phyloP scores from a whole-genome alignment of 148 eudicot genomes.

The Rhododendron henanense region DNA sequence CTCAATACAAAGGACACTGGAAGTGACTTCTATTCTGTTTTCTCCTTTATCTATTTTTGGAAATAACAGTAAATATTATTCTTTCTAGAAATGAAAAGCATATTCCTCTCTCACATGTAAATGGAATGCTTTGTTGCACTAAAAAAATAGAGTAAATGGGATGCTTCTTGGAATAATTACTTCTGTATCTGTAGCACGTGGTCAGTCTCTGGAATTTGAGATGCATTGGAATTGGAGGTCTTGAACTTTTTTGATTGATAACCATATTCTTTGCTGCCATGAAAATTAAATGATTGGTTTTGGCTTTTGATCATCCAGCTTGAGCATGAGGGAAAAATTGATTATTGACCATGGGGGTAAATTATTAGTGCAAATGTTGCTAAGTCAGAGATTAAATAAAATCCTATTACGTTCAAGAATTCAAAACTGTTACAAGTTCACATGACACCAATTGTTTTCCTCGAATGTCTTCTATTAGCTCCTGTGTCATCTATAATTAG shows the following conservation, averaged over 20 bases:
- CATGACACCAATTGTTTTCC: conserved; percentile 3
- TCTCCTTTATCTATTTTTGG: background rate
- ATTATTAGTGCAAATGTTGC: background rate
- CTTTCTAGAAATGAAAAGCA: background rate
- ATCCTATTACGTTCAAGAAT: background rate
- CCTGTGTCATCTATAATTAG: background rate
- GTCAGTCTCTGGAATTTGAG: background rate
- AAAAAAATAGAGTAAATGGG: background rate
- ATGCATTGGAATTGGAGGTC: background rate
- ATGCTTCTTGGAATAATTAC: background rate
- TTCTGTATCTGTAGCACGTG: background rate
- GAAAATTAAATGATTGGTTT: background rate
- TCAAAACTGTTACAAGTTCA: no score
- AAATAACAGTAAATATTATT: background rate
- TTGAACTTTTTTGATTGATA: background rate
- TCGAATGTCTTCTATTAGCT: background rate
- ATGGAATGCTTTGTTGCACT: background rate
- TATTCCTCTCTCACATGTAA: background rate
- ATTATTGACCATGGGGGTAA: background rate
- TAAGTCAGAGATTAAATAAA: background rate
- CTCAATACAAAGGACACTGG: background rate
- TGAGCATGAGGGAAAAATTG: background rate
- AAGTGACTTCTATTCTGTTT: background rate
- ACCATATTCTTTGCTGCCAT: background rate
- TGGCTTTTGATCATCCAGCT: background rate